Percentiles rank a stretch among this genome's conserved stretches.
These are phyloP conservation scores for Calonectria pauciramosa DNA, from an alignment of 2,329 filamentous ascomycete species.

Conservation along the genomic window DNA sequence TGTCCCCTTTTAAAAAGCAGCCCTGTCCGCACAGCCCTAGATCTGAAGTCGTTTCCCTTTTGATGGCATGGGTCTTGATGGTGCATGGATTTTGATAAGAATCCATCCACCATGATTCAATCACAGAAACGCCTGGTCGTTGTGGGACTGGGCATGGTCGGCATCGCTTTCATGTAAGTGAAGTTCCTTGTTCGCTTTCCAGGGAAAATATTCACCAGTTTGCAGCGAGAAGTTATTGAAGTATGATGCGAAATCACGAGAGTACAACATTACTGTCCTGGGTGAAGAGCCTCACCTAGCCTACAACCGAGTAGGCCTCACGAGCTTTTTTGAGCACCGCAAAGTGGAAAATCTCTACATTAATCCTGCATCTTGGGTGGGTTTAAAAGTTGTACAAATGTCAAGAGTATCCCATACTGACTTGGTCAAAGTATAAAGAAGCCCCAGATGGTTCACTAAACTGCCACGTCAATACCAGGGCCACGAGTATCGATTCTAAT, in stretches of 20 bases:
- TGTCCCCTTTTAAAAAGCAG: slow-evolving; percentile 35
- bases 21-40: not conserved
- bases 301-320: slow-evolving; percentile 92
- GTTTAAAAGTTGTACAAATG: not conserved
- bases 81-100: slow-evolving; percentile 4
- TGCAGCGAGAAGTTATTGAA: slow-evolving; percentile 89
- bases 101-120: slow-evolving; percentile 34
- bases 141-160: slow-evolving; percentile 93
- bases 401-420: slow-evolving; percentile 14
- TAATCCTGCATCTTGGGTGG: slow-evolving; percentile 86
- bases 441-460: slow-evolving; percentile 77
- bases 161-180: slow-evolving; percentile 86
- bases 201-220: slow-evolving; percentile 16
- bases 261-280: slow-evolving; percentile 87
- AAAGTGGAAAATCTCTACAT: slow-evolving; percentile 90
- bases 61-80: not conserved
- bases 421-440: slow-evolving; percentile 70
- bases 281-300: slow-evolving; percentile 90
- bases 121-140: slow-evolving; percentile 78
- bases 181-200: not conserved
- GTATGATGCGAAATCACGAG: slow-evolving; percentile 79
- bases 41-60: not conserved
- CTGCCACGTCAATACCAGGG: slow-evolving; percentile 81
- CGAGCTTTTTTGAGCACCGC: slow-evolving; percentile 89
- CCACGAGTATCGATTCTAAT: slow-evolving; percentile 73